A percentile compares a stretch with the other conserved stretches of the same genome.
Evolutionary conservation across 164 flowering plant genomes (phyloP).

Genomic region (Litsea cubeba): DNA sequence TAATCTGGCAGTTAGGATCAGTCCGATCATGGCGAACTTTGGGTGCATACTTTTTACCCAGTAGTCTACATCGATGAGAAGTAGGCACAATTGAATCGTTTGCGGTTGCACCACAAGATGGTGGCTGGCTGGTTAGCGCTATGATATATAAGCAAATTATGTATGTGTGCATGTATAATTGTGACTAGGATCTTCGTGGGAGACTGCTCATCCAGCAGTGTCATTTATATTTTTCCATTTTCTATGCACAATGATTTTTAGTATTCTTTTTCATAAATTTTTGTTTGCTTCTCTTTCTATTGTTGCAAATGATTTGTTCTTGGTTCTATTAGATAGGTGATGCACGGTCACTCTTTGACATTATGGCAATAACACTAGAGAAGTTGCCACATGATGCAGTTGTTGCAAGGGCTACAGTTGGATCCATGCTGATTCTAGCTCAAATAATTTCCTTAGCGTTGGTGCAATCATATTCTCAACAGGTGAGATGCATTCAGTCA

Average conservation of each 20-base stretch:
- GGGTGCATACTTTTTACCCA: no score
- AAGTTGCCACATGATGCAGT: slow-evolving; percentile 57
- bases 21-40: no score
- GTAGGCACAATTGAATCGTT: no score
- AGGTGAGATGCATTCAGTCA: slow-evolving; percentile 38
- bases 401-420: slow-evolving; percentile 71
- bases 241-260: not conserved
- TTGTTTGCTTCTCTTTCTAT: not conserved
- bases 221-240: not conserved
- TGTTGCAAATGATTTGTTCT: not conserved
- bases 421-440: slow-evolving; percentile 72
- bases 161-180: no score
- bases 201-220: not conserved
- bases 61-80: no score
- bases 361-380: slow-evolving; percentile 81
- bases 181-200: no score
- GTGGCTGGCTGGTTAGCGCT: no score
- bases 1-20: no score
- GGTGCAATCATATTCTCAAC: slow-evolving; percentile 37
- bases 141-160: no score
- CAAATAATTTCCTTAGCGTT: slow-evolving; percentile 58
- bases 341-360: slow-evolving; percentile 60
- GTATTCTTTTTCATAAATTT: not conserved
- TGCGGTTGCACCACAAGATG: no score
- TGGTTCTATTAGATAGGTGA: slow-evolving; percentile 52